phyloP scores from a whole-genome alignment of 352 stramenopile species.

The Phytophthora litchii region DNA sequence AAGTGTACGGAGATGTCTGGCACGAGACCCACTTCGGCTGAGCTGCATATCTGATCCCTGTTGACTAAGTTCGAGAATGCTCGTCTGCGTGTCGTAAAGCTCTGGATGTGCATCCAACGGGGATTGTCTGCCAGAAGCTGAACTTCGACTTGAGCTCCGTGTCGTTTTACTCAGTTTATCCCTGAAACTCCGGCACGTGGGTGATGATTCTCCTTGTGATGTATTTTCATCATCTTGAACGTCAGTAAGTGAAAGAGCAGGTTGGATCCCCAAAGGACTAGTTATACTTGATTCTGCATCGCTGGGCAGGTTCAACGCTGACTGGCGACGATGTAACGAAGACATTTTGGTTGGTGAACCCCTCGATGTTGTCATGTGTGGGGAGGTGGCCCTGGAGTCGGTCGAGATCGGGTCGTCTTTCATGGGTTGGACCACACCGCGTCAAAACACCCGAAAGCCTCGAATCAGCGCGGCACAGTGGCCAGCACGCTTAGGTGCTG shows the following conservation, averaged over 20 bases:
- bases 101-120: constrained; percentile 15
- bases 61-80: constrained; percentile 6
- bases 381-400: constrained; percentile 1
- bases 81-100: constrained; percentile 6
- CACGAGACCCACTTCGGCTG: constrained; percentile 28
- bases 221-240: constrained; percentile 27
- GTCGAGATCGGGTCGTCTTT: constrained; percentile 20
- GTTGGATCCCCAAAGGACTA: constrained; percentile 10
- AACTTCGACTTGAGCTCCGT: constrained; percentile 1
- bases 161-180: constrained; percentile 28
- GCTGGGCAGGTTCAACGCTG: constrained; percentile 40
- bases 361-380: constrained; percentile 42
- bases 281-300: constrained; percentile 2
- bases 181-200: constrained; percentile 29
- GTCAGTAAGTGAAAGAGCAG: constrained; percentile 20
- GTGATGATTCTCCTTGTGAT: constrained; percentile 32
- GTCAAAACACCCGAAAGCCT: constrained; percentile 24
- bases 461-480: constrained; percentile 18
- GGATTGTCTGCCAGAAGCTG: constrained; percentile 10
- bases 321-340: constrained; percentile 50
- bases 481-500: constrained; percentile 19
- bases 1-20: constrained; percentile 44
- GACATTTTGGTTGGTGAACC: constrained; percentile 39
- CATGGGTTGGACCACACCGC: constrained; percentile 12
- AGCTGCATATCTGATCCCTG: constrained; percentile 28